Base-by-base conservation (phyloP, 1,139 yeast genomes). In the Debaryomyces coudertii region DNA sequence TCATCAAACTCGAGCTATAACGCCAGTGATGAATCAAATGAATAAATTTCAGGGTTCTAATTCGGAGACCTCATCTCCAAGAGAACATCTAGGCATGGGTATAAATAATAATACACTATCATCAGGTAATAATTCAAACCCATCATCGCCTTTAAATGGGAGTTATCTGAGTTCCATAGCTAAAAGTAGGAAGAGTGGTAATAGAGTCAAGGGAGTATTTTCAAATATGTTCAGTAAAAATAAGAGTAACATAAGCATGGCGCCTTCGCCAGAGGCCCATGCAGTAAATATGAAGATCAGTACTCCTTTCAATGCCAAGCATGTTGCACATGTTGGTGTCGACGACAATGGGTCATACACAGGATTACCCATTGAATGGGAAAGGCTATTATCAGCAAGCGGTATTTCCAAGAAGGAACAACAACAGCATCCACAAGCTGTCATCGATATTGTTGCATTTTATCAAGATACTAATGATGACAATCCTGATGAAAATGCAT, bases 291-390 rank as follows among this genome's bases (percentile, higher is more conserved):
- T 86, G 66, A 85, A 83, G 55, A 90, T 93, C 43, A 87, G 96
- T 30, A 85, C 90, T 0, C 98, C 98, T 0, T 90, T 86, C 64
- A 90, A 89, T 60, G 88, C 95, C 25, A 86, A 89, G 58, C 96
- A 90, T 61, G 87, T 90, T 35, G 90, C 95, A 2, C 98, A 93
- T 65, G 98, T 93, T 9, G 97, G 96, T 18, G 85, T 87, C 48
- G 93, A 92, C 63, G 85, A 83, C 55, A 85, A 93, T 28, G 96
- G 97, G 7, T 85, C 88, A 47, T 92, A 87, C 59, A 87, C 93
- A 2, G 98, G 97, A 1, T 74, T 92, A 45, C 99, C 98, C 1
- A 82, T 81, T 40, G 97, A 89, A 63, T 93, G 99, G 99, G 93
- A 89, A 56, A 77, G 81, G 49, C 72, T 90, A 41, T 74, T 93